These are phyloP conservation scores for Colletotrichum spaethianum DNA, from an alignment of 2,329 filamentous ascomycete species.

Conservation along the genomic window DNA sequence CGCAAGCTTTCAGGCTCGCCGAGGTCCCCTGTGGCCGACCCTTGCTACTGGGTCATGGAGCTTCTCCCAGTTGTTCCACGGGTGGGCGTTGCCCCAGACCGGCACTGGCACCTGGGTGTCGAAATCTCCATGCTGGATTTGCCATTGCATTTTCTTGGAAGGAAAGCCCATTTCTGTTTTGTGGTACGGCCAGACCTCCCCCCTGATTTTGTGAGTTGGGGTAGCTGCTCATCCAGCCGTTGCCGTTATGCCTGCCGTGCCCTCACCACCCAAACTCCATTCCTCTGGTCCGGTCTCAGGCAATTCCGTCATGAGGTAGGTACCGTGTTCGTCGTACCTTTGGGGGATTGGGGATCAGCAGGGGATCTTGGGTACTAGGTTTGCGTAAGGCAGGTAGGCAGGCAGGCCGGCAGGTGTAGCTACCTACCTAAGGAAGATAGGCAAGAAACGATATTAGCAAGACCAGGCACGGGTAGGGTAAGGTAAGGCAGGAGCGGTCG, in stretches of 20 bases:
- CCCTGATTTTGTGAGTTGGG: neutral
- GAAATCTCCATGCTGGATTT: conserved; percentile 5
- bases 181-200: neutral
- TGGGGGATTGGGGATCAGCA: neutral
- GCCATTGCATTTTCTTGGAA: conserved; percentile 4
- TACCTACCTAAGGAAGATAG: neutral
- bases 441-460: neutral
- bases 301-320: neutral
- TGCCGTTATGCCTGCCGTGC: neutral
- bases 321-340: too few relatives aligned
- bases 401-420: too few relatives aligned
- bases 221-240: neutral
- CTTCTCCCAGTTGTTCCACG: conserved; percentile 10
- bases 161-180: neutral
- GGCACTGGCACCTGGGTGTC: neutral
- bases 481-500: too few relatives aligned
- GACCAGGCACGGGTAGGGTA: neutral
- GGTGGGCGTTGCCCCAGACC: conserved; percentile 15
- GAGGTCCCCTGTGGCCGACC: conserved; percentile 29
- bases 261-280: neutral
- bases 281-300: neutral
- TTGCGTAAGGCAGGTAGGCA: neutral
- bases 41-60: conserved; percentile 24
- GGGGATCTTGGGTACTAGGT: neutral
- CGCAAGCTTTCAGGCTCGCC: conserved; percentile 31